Evolutionary conservation across 345 rosid genomes (phyloP), one percentile per base, ranked within the genome.

Genomic region (Euphorbia peplus): DNA sequence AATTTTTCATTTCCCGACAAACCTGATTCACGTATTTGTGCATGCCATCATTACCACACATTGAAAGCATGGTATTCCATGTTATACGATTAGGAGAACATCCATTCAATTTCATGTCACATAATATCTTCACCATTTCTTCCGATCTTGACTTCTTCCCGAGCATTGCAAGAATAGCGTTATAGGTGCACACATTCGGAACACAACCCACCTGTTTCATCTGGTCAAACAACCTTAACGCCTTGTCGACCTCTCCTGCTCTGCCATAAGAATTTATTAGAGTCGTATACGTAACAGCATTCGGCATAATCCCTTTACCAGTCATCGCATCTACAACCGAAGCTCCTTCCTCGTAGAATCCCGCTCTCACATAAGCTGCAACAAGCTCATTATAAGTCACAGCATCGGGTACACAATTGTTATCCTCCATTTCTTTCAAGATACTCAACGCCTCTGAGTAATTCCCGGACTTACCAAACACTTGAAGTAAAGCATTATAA

Each of bases 31-130:
- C 85, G 65, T 81, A 87, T 64, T 78, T 81, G 73, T 82, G 85
- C 96, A 85, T 84, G 46, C 89, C 93, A 22, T 79, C 78, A 46
- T 78, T 81, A 69, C 97, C 90, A 73, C 93, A 93, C 79, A 86
- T 67, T 52, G 89, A 82, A 74, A 93, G 91, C 92, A 90, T 83
- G 8, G 97, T 88, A 76, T 93, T 93, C 98, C 98, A 93, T 2
- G 98, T 93, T 26, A 88, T 64, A n/a, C 90, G 86, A 32, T 90
- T 85, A 41, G 98, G 98, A 22, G 84, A 72, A 80, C 96, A 93
- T 60, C 93, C 96, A 78, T 68, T 83, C 25, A 77, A 73, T 80
- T 88, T 90, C 97, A 93, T 93, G 68, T 93, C 96, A 26, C 71
- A 50, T 3, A 93, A 80, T 60, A 93, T 72, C 83, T 80, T 80